phyloP scores from a whole-genome alignment of 2,329 filamentous ascomycete species.

The Dactylellina haptotyla region DNA sequence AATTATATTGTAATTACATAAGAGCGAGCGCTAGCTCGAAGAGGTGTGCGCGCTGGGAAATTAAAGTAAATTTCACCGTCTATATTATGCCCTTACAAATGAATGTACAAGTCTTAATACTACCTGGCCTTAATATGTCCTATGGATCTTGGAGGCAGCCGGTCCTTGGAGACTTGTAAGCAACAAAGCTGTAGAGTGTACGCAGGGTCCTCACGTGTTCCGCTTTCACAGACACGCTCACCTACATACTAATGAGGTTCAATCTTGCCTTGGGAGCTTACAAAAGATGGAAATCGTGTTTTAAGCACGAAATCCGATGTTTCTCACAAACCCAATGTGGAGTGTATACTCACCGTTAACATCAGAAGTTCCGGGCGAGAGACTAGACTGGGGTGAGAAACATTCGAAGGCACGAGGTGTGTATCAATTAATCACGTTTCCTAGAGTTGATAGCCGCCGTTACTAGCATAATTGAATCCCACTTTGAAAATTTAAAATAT shows the following conservation, averaged over 20 bases:
- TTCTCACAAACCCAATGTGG: conserved; percentile 21
- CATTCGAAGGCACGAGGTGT: background rate
- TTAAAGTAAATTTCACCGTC: background rate
- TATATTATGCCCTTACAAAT: background rate
- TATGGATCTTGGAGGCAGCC: conserved; percentile 48
- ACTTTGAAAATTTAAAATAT: background rate
- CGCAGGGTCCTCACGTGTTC: background rate
- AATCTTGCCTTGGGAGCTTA: conserved; percentile 13
- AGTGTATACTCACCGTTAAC: conserved; percentile 13
- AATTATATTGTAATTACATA: background rate
- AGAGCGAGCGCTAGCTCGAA: background rate
- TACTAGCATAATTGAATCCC: no score
- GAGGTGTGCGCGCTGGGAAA: background rate
- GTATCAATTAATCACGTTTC: background rate
- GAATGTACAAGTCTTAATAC: conserved; percentile 52
- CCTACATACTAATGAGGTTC: background rate
- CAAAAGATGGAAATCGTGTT: background rate
- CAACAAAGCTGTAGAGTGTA: background rate
- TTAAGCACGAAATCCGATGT: conserved; percentile 9
- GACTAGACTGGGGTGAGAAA: conserved; percentile 28
- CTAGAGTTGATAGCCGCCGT: background rate
- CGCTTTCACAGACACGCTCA: background rate
- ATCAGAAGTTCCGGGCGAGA: background rate
- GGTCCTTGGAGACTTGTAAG: conserved; percentile 45
- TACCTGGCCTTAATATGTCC: conserved; percentile 40